Percentiles rank a stretch among this genome's conserved stretches.
phyloP scores from a whole-genome alignment of 2,329 filamentous ascomycete genomes.

The Mycocentrospora acerina region DNA sequence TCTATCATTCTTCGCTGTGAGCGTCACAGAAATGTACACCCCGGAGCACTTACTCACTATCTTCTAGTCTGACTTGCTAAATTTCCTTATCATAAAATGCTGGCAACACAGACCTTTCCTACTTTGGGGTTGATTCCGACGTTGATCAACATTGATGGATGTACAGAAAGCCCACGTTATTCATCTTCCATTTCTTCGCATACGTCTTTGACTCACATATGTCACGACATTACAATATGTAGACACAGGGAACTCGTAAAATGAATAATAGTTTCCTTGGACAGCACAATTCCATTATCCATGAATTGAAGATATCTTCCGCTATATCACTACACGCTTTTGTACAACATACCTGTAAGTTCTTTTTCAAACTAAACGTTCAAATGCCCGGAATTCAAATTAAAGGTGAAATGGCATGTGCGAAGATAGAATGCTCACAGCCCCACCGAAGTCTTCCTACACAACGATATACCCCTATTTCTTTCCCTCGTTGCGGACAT shows the following conservation, averaged over 20 bases:
- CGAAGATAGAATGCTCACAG: not conserved
- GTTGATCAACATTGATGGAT: not conserved
- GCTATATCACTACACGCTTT: conserved; percentile 1
- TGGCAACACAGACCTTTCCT: not conserved
- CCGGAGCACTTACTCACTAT: too few relatives aligned
- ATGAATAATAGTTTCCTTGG: conserved; percentile 1
- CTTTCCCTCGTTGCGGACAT: conserved; percentile 1
- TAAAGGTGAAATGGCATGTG: too few relatives aligned
- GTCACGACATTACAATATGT: conserved; percentile 5
- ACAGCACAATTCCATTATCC: conserved; percentile 4
- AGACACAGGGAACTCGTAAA: conserved; percentile 1
- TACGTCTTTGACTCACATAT: conserved; percentile 1
- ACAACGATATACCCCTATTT: conserved; percentile 2
- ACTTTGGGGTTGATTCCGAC: not conserved
- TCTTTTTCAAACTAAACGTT: conserved; percentile 8
- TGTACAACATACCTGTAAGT: conserved; percentile 29
- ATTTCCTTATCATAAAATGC: too few relatives aligned
- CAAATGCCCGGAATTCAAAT: too few relatives aligned
- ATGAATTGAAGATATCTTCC: not conserved
- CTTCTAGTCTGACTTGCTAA: too few relatives aligned
- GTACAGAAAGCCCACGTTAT: not conserved
- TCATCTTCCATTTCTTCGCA: too few relatives aligned
- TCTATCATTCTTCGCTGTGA: too few relatives aligned
- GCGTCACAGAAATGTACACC: too few relatives aligned
- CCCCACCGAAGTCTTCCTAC: conserved; percentile 3